Percentiles rank a stretch among this genome's conserved stretches.
Conservation (phyloP, 306 rosid species). For the Cucumis hystrix region DNA sequence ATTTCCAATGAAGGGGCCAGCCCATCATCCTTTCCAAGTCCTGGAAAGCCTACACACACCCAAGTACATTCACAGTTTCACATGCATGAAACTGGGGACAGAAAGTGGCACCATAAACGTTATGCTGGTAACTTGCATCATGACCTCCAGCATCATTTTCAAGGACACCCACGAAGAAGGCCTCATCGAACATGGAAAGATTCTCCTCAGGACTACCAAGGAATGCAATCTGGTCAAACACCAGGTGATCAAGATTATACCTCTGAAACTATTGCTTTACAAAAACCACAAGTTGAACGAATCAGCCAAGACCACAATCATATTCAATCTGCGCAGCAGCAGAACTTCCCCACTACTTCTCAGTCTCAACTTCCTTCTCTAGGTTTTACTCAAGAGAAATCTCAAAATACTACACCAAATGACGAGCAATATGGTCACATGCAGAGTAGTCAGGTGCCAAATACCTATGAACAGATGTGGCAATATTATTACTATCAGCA, state of each 20-base stretch:
- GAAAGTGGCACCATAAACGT: conserved; percentile 31
- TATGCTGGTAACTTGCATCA: conserved; percentile 28
- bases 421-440: conserved; percentile 35
- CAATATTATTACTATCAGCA: conserved; percentile 77
- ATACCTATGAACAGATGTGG: conserved; percentile 53
- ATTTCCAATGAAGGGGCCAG: conserved; percentile 21
- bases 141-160: conserved; percentile 31
- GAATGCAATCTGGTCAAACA: conserved; percentile 29
- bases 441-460: conserved; percentile 38
- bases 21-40: conserved; percentile 22
- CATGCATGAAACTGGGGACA: conserved; percentile 23
- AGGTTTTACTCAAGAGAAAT: conserved; percentile 15
- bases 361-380: conserved; percentile 35
- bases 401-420: conserved; percentile 31
- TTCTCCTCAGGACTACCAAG: conserved; percentile 28
- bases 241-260: conserved; percentile 26
- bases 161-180: conserved; percentile 29
- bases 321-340: conserved; percentile 33
- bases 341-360: conserved; percentile 23
- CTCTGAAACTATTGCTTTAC: conserved; percentile 18
- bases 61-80: conserved; percentile 20
- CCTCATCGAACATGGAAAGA: conserved; percentile 24
- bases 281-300: conserved; percentile 34
- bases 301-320: conserved; percentile 40
- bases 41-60: conserved; percentile 17